A percentile compares a stretch with the other conserved stretches of the same genome.
phyloP scores from a whole-genome alignment of 257 asterid genomes.

The Solanum etuberosum region DNA sequence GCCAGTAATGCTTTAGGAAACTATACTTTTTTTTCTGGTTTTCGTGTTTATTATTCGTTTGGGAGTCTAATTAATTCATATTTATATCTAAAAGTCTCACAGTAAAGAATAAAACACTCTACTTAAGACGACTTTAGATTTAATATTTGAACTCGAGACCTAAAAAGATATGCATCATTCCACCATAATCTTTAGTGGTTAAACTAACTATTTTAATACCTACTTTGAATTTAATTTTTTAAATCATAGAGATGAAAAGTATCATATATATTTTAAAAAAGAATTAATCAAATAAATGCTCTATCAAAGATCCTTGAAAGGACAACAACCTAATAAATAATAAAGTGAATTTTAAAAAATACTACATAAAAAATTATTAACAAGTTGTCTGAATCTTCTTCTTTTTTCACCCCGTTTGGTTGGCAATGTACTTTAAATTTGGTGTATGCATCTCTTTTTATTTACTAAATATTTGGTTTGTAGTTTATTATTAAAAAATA shows the following conservation, averaged over 20 bases:
- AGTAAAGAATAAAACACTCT: neutral
- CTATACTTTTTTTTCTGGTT: neutral
- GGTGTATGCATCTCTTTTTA: neutral
- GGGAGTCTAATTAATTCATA: neutral
- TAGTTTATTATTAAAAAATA: neutral
- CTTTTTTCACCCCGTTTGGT: neutral
- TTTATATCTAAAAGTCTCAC: neutral
- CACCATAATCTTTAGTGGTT: neutral
- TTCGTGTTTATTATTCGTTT: neutral
- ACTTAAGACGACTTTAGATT: neutral
- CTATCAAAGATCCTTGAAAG: neutral
- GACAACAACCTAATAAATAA: neutral
- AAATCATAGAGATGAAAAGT: neutral
- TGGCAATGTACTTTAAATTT: neutral
- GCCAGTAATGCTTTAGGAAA: neutral
- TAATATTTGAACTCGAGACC: neutral
- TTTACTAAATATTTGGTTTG: neutral
- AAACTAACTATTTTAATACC: neutral
- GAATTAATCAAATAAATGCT: neutral
- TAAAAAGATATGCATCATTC: neutral
- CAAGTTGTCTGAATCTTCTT: neutral
- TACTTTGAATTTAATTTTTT: neutral
- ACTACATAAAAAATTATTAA: neutral
- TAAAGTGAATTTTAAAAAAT: neutral
- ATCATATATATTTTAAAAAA: neutral